Conservation (phyloP, 768 basidiomycete genomes). For the Lentinula sp. region DNA sequence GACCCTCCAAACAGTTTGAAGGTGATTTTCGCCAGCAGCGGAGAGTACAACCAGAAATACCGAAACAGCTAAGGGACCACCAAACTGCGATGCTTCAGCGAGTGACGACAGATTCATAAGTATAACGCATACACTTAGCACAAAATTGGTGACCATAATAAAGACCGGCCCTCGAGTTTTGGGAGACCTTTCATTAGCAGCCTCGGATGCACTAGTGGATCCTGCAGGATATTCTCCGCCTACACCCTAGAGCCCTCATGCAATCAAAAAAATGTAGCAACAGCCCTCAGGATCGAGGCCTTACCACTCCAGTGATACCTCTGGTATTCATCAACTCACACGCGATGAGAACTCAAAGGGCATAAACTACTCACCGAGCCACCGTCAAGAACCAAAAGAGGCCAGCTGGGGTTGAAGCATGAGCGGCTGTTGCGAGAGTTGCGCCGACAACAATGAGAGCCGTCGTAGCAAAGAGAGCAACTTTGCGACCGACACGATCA, state of each 20-base stretch:
- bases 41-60: conserved; percentile 66
- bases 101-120: not conserved
- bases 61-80: conserved; percentile 59
- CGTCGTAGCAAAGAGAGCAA: conserved; percentile 67
- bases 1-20: conserved; percentile 62
- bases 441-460: conserved; percentile 65
- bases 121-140: conserved; percentile 42
- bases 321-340: conserved; percentile 17
- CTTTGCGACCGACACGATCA: conserved; percentile 69
- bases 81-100: conserved; percentile 34
- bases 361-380: conserved; percentile 27
- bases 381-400: conserved; percentile 74
- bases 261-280: not conserved
- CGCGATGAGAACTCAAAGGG: not conserved
- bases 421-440: conserved; percentile 61
- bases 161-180: conserved; percentile 62
- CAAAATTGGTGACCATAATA: conserved; percentile 73
- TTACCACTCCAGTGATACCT: conserved; percentile 62
- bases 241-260: conserved; percentile 40
- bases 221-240: conserved; percentile 72
- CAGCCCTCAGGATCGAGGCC: conserved; percentile 11
- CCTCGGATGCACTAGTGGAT: conserved; percentile 48
- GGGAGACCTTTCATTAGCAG: conserved; percentile 60
- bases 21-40: conserved; percentile 55
- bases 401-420: conserved; percentile 50